phyloP scores from a whole-genome alignment of 306 rosid species.

The Begonia masoniana region DNA sequence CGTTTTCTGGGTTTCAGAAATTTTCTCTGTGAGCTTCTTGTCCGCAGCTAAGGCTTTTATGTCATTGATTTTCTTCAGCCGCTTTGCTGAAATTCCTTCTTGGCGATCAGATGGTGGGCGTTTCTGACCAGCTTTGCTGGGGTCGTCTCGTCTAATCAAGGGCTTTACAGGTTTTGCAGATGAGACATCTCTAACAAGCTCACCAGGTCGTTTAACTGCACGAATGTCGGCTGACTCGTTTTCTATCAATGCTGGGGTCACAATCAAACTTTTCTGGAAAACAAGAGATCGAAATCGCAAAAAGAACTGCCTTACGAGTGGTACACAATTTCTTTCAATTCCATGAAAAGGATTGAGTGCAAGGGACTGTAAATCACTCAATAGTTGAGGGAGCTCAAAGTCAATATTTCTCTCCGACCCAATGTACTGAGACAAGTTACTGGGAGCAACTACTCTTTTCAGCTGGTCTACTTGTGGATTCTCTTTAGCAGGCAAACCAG shows the following conservation, averaged over 20 bases:
- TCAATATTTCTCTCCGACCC: conserved; percentile 18
- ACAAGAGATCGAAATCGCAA: conserved; percentile 71
- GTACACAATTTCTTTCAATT: conserved; percentile 37
- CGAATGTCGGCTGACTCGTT: conserved; percentile 34
- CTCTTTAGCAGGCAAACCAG: conserved; percentile 35
- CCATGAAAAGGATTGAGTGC: conserved; percentile 87
- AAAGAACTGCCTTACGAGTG: conserved; percentile 42
- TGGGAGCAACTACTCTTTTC: conserved; percentile 19
- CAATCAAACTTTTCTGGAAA: conserved; percentile 65
- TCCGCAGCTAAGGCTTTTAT: conserved; percentile 53
- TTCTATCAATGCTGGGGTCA: conserved; percentile 35
- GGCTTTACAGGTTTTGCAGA: conserved; percentile 44
- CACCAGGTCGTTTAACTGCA: conserved; percentile 26
- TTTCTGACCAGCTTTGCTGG: conserved; percentile 67
- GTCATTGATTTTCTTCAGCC: conserved; percentile 60
- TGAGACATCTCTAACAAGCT: conserved; percentile 35
- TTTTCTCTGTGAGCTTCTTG: conserved; percentile 41
- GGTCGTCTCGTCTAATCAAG: conserved; percentile 53
- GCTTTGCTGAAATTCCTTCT: conserved; percentile 81
- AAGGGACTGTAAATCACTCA: conserved; percentile 63
- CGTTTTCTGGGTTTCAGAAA: conserved; percentile 36
- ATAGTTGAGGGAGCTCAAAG: conserved; percentile 43
- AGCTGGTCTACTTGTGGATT: conserved; percentile 23
- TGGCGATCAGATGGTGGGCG: conserved; percentile 82
- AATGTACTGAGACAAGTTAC: conserved; percentile 7